Percentiles rank a stretch among this genome's conserved stretches.
phyloP scores from a whole-genome alignment of 495 filamentous ascomycete species.

The Daldinia concentrica region DNA sequence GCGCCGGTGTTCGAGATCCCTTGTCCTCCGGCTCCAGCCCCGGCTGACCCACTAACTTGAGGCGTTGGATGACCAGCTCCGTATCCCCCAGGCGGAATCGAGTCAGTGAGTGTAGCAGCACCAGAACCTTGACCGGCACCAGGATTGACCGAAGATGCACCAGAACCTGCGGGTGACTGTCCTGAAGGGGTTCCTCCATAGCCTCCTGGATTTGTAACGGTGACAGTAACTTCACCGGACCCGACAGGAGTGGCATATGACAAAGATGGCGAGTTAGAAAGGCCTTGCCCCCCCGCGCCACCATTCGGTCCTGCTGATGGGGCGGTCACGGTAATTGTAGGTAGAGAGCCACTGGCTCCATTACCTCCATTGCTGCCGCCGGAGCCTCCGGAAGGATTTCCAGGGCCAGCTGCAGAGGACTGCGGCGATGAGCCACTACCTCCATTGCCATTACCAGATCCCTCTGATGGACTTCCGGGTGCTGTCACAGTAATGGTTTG shows the following conservation, averaged over 20 bases:
- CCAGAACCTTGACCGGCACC: constrained; percentile 21
- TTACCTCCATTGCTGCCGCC: constrained; percentile 20
- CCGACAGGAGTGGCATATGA: constrained; percentile 10
- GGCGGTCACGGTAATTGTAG: constrained; percentile 30
- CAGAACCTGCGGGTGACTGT: constrained; percentile 17
- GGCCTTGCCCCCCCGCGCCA: constrained; percentile 34
- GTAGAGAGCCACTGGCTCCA: constrained; percentile 18
- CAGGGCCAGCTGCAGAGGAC: constrained; percentile 1
- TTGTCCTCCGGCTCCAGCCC: constrained; percentile 15
- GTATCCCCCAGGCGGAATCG: constrained; percentile 33
- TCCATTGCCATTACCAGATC: constrained; percentile 21
- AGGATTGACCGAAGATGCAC: constrained; percentile 9
- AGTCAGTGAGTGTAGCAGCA: constrained; percentile 18
- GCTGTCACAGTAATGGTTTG: constrained; percentile 18
- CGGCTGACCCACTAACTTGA: constrained; percentile 5
- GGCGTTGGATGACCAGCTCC: constrained; percentile 36
- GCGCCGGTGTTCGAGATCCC: neutral
- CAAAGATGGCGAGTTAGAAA: constrained; percentile 1
- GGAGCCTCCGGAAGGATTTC: constrained; percentile 17
- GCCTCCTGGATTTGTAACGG: constrained; percentile 22
- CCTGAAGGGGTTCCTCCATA: constrained; percentile 30
- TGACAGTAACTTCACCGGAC: constrained; percentile 22
- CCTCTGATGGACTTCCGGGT: constrained; percentile 18
- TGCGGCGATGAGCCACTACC: constrained; percentile 8
- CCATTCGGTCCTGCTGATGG: constrained; percentile 26